Conservation (phyloP, 2,329 filamentous ascomycete genomes). For the Madurella mycetomatis region DNA sequence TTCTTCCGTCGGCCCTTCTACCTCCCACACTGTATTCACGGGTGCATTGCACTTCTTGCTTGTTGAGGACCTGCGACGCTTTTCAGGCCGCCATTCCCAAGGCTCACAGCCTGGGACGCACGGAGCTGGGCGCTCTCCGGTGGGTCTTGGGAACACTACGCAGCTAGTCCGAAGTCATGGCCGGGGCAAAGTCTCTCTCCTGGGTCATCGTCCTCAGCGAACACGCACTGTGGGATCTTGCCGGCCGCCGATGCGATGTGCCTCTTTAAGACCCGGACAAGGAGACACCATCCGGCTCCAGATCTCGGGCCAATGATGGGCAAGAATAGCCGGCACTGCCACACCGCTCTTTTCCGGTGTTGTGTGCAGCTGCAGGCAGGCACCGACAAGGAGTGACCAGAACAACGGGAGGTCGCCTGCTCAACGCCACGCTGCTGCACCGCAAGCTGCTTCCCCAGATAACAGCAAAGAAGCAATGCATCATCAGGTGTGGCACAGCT, state of each 20-base stretch:
- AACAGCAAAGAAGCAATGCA: background rate
- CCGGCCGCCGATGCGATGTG: background rate
- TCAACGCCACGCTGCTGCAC: background rate
- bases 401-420: background rate
- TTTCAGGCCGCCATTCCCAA: too few species aligned
- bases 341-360: conserved; percentile 12
- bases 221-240: too few species aligned
- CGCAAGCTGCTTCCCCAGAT: background rate
- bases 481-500: background rate
- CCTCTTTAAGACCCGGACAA: background rate
- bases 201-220: too few species aligned
- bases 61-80: too few species aligned
- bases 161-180: too few species aligned
- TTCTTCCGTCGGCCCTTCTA: background rate
- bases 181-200: too few species aligned
- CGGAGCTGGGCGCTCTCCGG: too few species aligned
- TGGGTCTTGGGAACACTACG: too few species aligned
- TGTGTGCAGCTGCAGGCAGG: background rate
- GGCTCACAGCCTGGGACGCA: too few species aligned
- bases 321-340: conserved; percentile 4
- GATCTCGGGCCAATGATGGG: background rate
- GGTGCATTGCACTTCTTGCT: too few species aligned
- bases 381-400: background rate
- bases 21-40: background rate
- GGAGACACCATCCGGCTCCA: background rate